phyloP scores from a whole-genome alignment of 2,329 filamentous ascomycete genomes.

The Cordyceps pruinosa region DNA sequence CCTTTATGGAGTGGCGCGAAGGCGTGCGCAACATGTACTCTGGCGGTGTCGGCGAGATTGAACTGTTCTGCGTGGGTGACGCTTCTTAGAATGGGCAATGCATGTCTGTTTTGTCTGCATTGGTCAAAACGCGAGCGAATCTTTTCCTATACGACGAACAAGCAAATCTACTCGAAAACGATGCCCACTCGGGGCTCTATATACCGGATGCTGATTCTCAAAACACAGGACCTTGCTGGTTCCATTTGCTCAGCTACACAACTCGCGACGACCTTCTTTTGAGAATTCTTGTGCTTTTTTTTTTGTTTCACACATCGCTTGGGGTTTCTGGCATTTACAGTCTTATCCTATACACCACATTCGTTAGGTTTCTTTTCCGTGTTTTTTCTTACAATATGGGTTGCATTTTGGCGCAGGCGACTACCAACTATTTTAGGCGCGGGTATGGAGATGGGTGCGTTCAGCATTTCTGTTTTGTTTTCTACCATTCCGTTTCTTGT shows the following conservation, averaged over 20 bases:
- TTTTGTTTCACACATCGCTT: neutral
- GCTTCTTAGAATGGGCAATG: conserved; percentile 19
- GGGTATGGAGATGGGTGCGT: conserved; percentile 4
- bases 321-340: conserved; percentile 3
- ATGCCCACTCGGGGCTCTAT: neutral
- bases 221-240: neutral
- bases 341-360: conserved; percentile 8
- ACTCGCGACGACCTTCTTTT: neutral
- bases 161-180: neutral
- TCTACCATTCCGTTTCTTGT: conserved; percentile 16
- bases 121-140: neutral
- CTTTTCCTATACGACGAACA: neutral
- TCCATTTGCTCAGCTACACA: neutral
- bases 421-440: conserved; percentile 3
- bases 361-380: conserved; percentile 11
- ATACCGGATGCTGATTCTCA: neutral
- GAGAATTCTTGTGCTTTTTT: neutral
- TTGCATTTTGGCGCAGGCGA: conserved; percentile 12
- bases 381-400: conserved; percentile 16
- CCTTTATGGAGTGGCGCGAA: conserved; percentile 91
- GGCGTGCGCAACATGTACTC: conserved; percentile 49
- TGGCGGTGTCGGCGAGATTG: conserved; percentile 79
- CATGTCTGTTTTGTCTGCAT: neutral
- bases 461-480: conserved; percentile 15
- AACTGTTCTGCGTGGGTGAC: conserved; percentile 68